Evolutionary conservation across 371 early-diverging fungal genomes (phyloP).

Genomic region (Mortierella sp.): DNA sequence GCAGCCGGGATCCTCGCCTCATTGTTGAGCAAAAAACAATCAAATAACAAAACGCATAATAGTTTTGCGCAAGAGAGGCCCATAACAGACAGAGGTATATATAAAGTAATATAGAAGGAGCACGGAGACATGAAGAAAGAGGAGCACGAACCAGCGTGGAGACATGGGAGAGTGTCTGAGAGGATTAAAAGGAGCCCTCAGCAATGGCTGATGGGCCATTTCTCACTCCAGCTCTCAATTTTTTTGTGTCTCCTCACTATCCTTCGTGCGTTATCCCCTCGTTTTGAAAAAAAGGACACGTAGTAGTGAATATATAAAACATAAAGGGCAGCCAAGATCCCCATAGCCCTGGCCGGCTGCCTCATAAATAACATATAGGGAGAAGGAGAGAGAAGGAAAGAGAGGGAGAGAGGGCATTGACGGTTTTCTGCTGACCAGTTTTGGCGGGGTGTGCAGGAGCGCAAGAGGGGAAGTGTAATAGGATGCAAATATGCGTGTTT

Average conservation of each 20-base stretch:
- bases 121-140: constrained; percentile 6
- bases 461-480: neutral
- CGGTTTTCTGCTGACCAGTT: no score
- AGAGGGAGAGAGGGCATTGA: neutral
- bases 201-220: no score
- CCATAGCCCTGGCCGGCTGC: neutral
- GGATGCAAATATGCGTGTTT: neutral
- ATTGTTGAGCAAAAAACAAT: neutral
- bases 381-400: no score
- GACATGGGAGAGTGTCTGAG: neutral
- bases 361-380: neutral
- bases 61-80: neutral
- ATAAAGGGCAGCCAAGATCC: neutral
- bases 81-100: neutral
- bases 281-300: neutral
- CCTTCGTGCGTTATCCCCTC: neutral
- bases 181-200: neutral
- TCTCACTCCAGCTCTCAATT: neutral
- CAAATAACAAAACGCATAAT: neutral
- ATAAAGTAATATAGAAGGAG: neutral
- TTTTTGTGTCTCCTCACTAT: neutral
- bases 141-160: neutral
- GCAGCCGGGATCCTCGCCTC: neutral
- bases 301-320: neutral
- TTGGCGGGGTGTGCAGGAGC: neutral